Conservation (phyloP, 2,329 filamentous ascomycete genomes). For the Lasiodiplodia gonubiensis region DNA sequence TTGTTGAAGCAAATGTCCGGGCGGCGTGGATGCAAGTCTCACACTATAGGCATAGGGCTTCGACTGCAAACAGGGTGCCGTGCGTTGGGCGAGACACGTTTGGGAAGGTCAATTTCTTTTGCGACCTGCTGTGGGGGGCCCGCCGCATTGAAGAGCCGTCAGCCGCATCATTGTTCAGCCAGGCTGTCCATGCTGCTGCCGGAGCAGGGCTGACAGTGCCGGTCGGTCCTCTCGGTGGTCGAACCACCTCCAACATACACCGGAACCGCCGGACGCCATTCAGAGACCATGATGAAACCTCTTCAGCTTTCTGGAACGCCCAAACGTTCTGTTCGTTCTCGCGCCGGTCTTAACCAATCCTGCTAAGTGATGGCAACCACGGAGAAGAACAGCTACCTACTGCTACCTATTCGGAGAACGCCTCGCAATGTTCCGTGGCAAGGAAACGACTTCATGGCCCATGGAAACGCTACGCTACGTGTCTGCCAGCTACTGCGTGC, state of each 20-base stretch:
- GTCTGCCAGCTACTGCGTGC: conserved; percentile 8
- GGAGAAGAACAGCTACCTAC: conserved; percentile 26
- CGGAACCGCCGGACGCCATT: conserved; percentile 14
- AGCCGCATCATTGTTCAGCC: conserved; percentile 10
- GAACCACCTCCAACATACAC: conserved; percentile 10
- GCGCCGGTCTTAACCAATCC: conserved; percentile 20
- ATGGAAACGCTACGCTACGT: conserved; percentile 22
- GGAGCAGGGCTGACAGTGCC: conserved; percentile 9
- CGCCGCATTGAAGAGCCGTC: conserved; percentile 18
- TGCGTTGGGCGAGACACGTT: no score
- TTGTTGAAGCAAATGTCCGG: no score
- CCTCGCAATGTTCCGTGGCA: conserved; percentile 22
- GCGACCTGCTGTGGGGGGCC: background rate
- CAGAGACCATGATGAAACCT: conserved; percentile 16
- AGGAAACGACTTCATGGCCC: conserved; percentile 13
- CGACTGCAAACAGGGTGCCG: no score
- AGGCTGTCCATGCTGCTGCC: conserved; percentile 7
- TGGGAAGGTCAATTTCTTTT: no score
- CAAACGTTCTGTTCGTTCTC: conserved; percentile 23
- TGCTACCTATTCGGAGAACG: conserved; percentile 26
- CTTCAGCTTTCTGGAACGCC: conserved; percentile 14
- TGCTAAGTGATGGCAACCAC: conserved; percentile 15
- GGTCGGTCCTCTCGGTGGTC: conserved; percentile 14
- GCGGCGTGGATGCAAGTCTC: no score
- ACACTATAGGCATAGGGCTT: no score